These are phyloP conservation scores for Remersonia thermophila DNA, from an alignment of 2,329 filamentous ascomycete species.

Conservation along the genomic window DNA sequence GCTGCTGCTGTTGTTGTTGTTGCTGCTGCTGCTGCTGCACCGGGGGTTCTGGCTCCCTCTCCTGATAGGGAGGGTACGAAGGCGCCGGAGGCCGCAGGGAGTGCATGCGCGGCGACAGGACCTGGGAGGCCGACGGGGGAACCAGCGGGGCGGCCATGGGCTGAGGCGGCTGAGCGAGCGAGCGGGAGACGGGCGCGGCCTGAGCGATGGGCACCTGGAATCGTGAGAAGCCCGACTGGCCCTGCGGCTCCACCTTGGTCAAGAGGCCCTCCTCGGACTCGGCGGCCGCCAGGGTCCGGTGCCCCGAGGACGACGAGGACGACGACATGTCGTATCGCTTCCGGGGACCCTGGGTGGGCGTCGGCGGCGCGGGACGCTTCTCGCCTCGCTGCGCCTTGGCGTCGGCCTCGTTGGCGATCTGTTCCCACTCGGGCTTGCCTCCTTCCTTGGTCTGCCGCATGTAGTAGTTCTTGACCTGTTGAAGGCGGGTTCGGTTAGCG, in stretches of 20 bases:
- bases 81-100: slow-evolving; percentile 31
- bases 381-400: slow-evolving; percentile 43
- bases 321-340: slow-evolving; percentile 37
- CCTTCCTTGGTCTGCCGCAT: slow-evolving; percentile 48
- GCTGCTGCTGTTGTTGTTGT: slow-evolving; percentile 17
- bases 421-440: slow-evolving; percentile 45
- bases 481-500: slow-evolving; percentile 7
- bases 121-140: slow-evolving; percentile 20
- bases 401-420: slow-evolving; percentile 48
- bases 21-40: slow-evolving; percentile 8
- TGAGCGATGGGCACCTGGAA: slow-evolving; percentile 25
- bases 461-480: slow-evolving; percentile 57
- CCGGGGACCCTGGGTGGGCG: slow-evolving; percentile 40
- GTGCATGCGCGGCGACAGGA: slow-evolving; percentile 34
- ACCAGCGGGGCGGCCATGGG: slow-evolving; percentile 11
- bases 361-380: slow-evolving; percentile 46
- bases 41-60: slow-evolving; percentile 21
- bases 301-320: slow-evolving; percentile 17
- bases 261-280: slow-evolving; percentile 35
- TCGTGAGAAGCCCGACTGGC: slow-evolving; percentile 15
- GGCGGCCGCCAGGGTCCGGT: slow-evolving; percentile 38
- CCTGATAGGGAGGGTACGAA: slow-evolving; percentile 30
- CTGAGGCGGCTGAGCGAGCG: slow-evolving; percentile 15
- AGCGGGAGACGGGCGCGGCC: slow-evolving; percentile 19
- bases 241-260: slow-evolving; percentile 32